Conservation (phyloP, 2,329 filamentous ascomycete species). For the Pseudocercospora vitis region DNA sequence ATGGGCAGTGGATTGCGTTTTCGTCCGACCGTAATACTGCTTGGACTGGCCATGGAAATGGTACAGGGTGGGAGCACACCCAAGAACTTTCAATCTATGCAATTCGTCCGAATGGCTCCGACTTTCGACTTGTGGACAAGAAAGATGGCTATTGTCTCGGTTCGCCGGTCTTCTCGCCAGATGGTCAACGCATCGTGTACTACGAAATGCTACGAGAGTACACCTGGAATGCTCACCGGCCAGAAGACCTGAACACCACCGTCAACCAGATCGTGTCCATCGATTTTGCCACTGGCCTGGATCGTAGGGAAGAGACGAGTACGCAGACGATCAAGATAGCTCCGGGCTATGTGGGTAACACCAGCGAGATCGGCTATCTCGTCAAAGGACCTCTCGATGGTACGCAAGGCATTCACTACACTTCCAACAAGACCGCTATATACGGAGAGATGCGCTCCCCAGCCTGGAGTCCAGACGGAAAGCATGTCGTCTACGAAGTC, state of each 20-base stretch:
- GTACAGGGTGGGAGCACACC: conserved; percentile 21
- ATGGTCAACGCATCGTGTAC: conserved; percentile 16
- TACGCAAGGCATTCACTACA: conserved; percentile 11
- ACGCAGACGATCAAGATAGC: conserved; percentile 15
- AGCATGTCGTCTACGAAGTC: conserved; percentile 16
- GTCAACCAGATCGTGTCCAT: conserved; percentile 17
- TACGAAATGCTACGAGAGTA: conserved; percentile 17
- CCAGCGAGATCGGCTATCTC: conserved; percentile 17
- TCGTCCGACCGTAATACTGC: conserved; percentile 38
- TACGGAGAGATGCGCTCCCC: conserved; percentile 12
- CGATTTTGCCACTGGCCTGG: conserved; percentile 18
- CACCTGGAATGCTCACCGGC: conserved; percentile 20
- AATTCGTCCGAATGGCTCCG: conserved; percentile 17
- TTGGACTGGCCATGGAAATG: conserved; percentile 52
- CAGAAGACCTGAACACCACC: conserved; percentile 12
- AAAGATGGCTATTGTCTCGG: conserved; percentile 14
- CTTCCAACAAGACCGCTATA: background rate
- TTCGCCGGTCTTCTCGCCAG: conserved; percentile 18
- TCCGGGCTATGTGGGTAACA: conserved; percentile 11
- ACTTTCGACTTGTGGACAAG: conserved; percentile 15
- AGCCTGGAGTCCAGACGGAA: conserved; percentile 16
- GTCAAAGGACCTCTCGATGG: conserved; percentile 13
- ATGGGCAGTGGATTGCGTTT: conserved; percentile 19
- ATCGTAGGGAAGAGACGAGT: conserved; percentile 12
- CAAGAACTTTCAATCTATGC: conserved; percentile 21